phyloP scores from a whole-genome alignment of 129 eudicot genomes.

The Saposhnikovia divaricata region DNA sequence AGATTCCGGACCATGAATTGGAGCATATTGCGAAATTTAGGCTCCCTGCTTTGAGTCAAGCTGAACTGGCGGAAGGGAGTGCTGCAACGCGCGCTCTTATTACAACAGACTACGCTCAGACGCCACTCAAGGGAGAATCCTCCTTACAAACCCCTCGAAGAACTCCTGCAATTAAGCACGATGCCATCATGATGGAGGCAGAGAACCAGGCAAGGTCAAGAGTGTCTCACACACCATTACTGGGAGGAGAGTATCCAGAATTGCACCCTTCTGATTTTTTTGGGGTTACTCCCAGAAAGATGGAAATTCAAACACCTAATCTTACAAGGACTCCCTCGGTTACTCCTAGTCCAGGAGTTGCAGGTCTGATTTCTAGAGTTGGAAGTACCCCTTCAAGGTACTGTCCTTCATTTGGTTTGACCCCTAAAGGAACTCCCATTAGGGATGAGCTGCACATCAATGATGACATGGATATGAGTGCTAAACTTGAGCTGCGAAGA shows the following conservation, averaged over 20 bases:
- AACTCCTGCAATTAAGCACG: constrained; percentile 89
- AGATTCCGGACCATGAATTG: constrained; percentile 77
- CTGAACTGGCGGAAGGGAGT: constrained; percentile 73
- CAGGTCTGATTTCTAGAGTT: constrained; percentile 60
- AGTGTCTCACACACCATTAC: constrained; percentile 87
- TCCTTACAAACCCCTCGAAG: constrained; percentile 76
- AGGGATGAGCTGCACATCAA: constrained; percentile 85
- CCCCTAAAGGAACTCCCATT: constrained; percentile 90
- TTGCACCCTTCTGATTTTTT: constrained; percentile 89
- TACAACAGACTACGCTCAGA: constrained; percentile 70
- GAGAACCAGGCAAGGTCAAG: constrained; percentile 79
- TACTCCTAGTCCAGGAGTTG: constrained; percentile 77
- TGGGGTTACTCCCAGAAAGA: constrained; percentile 82
- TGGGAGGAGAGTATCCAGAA: constrained; percentile 91
- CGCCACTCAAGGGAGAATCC: too few relatives aligned
- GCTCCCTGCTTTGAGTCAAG: constrained; percentile 61
- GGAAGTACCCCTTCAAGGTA: constrained; percentile 77
- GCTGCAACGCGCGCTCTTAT: constrained; percentile 82
- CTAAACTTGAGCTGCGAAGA: constrained; percentile 44
- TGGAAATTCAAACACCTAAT: constrained; percentile 76
- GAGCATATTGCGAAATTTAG: constrained; percentile 86
- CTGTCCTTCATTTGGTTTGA: constrained; percentile 53
- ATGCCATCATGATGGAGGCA: constrained; percentile 96
- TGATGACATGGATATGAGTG: constrained; percentile 68
- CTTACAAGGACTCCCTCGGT: constrained; percentile 59